A percentile compares a stretch with the other conserved stretches of the same genome.
Evolutionary conservation across 1,284 basidiomycete genomes (phyloP).

Genomic region (Clitocybe nebularis): DNA sequence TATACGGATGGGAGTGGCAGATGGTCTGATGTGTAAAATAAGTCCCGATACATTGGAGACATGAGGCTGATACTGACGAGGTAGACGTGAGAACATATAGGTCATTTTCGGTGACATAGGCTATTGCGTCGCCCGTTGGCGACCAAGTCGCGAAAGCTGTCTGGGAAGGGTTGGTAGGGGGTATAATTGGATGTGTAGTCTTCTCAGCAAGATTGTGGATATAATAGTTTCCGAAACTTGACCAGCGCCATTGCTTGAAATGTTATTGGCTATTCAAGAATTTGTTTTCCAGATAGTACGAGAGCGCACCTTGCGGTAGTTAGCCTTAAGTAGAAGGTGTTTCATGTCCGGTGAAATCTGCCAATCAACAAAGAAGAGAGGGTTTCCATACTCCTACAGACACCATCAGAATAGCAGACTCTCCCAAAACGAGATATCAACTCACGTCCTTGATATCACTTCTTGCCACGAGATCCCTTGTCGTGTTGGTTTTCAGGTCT

Average conservation of each 20-base stretch:
- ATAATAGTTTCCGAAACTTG: constrained; percentile 86
- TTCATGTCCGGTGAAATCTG: constrained; percentile 84
- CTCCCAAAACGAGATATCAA: not conserved
- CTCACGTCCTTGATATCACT: constrained; percentile 59
- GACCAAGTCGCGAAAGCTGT: constrained; percentile 85
- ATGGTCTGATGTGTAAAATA: constrained; percentile 25
- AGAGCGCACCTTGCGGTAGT: constrained; percentile 60
- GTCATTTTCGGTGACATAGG: constrained; percentile 81
- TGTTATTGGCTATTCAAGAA: not conserved
- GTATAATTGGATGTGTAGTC: constrained; percentile 64
- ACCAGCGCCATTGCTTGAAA: constrained; percentile 86
- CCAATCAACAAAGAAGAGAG: constrained; percentile 61
- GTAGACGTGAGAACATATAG: constrained; percentile 73
- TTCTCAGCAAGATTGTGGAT: constrained; percentile 65
- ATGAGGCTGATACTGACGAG: no score
- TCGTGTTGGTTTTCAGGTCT: constrained; percentile 73
- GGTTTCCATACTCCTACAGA: constrained; percentile 51
- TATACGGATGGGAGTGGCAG: constrained; percentile 62
- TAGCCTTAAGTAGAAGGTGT: constrained; percentile 76
- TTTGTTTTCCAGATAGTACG: not conserved
- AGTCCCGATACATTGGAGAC: constrained; percentile 18
- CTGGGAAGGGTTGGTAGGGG: constrained; percentile 61
- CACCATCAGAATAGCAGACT: constrained; percentile 4
- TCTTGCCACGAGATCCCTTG: constrained; percentile 55
- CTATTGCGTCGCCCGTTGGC: constrained; percentile 77